A percentile compares a stretch with the other conserved stretches of the same genome.
Conservation (phyloP, 495 filamentous ascomycete species). For the Tetracladium marchalianum region DNA sequence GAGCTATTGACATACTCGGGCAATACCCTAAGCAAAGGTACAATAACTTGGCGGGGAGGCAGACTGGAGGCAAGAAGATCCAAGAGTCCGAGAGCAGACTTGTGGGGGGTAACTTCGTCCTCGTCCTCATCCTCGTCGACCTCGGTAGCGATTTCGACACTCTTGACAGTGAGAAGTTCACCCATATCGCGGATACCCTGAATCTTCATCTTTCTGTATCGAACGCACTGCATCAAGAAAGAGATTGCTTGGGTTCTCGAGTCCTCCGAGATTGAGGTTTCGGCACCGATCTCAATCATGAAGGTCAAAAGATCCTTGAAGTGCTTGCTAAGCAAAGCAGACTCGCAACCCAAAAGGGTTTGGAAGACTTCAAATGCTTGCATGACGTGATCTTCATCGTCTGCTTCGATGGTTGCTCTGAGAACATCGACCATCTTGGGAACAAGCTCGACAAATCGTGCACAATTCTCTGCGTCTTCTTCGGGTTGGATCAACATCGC, state of each 20-base stretch:
- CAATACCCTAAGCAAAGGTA: constrained; percentile 78
- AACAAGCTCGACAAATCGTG: constrained; percentile 63
- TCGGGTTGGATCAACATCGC: constrained; percentile 82
- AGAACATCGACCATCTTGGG: constrained; percentile 86
- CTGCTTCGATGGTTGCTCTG: constrained; percentile 65
- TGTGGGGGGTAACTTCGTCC: constrained; percentile 79
- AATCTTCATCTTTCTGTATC: constrained; percentile 91
- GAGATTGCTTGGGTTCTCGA: constrained; percentile 80
- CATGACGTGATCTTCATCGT: constrained; percentile 76
- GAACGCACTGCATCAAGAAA: constrained; percentile 86
- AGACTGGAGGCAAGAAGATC: constrained; percentile 81
- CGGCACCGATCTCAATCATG: constrained; percentile 79
- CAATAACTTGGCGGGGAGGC: constrained; percentile 89
- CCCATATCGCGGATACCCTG: constrained; percentile 71
- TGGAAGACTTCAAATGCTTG: constrained; percentile 97
- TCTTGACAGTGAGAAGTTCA: constrained; percentile 74
- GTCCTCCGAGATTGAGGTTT: constrained; percentile 69
- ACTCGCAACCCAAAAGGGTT: constrained; percentile 83
- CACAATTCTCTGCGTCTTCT: constrained; percentile 62
- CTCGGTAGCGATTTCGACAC: constrained; percentile 80
- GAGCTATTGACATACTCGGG: constrained; percentile 64
- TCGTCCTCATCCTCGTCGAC: constrained; percentile 68
- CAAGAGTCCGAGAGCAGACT: constrained; percentile 77
- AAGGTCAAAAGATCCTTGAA: constrained; percentile 87
- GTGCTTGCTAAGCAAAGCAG: constrained; percentile 69